Evolutionary conservation across 2,329 filamentous ascomycete genomes (phyloP).

Genomic region (Penicillium occitanis): DNA sequence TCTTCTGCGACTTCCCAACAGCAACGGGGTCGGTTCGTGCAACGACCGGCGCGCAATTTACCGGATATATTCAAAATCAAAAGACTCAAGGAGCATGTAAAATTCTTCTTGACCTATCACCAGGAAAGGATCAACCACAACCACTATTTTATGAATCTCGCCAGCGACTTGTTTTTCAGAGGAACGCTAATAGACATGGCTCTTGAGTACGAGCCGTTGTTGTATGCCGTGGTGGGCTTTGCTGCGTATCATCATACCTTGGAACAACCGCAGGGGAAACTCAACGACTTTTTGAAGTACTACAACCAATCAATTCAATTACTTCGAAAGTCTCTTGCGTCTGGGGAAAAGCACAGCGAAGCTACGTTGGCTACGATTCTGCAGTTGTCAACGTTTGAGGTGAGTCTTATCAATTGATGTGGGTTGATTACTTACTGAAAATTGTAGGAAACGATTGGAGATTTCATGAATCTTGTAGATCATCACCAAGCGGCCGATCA

Average conservation of each 20-base stretch:
- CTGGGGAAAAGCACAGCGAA: conserved; percentile 67
- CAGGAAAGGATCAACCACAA: conserved; percentile 73
- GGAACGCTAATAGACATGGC: conserved; percentile 70
- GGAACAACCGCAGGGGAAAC: conserved; percentile 66
- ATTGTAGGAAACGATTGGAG: conserved; percentile 81
- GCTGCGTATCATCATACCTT: conserved; percentile 82
- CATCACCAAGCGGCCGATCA: conserved; percentile 88
- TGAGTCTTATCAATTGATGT: conserved; percentile 42
- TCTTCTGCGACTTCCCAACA: conserved; percentile 13
- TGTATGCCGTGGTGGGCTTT: conserved; percentile 86
- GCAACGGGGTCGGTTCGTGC: conserved; percentile 12
- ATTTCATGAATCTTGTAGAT: conserved; percentile 90
- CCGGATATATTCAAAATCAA: conserved; percentile 28
- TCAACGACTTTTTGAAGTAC: conserved; percentile 80
- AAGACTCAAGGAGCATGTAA: conserved; percentile 61
- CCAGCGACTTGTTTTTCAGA: conserved; percentile 71
- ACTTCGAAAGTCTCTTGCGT: conserved; percentile 69
- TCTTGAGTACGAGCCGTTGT: conserved; percentile 72
- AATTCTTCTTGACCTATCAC: conserved; percentile 77
- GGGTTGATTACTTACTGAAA: conserved; percentile 14
- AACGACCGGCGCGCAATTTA: conserved; percentile 26
- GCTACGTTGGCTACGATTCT: conserved; percentile 82
- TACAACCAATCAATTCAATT: conserved; percentile 85
- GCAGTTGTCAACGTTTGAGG: conserved; percentile 91
- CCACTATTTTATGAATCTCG: conserved; percentile 76